Evolutionary conservation across 257 asterid genomes (phyloP).

Genomic region (Fraxinus excelsior): DNA sequence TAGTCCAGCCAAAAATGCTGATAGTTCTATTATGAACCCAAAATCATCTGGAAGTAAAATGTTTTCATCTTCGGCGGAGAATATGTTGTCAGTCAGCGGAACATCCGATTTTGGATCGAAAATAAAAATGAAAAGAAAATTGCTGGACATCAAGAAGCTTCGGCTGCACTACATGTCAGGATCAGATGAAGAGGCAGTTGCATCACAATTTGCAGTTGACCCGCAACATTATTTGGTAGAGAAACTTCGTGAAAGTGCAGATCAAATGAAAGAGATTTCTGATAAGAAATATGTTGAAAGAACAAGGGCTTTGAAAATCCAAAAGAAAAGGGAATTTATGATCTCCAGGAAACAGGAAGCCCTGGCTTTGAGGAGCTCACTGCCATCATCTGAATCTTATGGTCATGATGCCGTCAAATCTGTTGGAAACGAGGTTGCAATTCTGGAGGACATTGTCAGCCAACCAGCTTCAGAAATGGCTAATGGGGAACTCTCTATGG

Average conservation of each 20-base stretch:
- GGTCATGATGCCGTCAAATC: slow-evolving; percentile 29
- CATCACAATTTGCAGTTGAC: slow-evolving; percentile 35
- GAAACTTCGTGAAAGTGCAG: slow-evolving; percentile 24
- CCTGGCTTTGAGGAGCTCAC: slow-evolving; percentile 30
- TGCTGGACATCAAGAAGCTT: slow-evolving; percentile 36
- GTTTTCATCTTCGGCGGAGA: slow-evolving; percentile 56
- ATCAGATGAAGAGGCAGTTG: slow-evolving; percentile 44
- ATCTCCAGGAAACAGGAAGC: slow-evolving; percentile 35
- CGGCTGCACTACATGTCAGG: slow-evolving; percentile 26
- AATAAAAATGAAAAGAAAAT: slow-evolving; percentile 40
- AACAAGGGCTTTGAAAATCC: slow-evolving; percentile 33
- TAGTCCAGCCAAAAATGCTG: slow-evolving; percentile 22
- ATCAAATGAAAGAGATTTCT: slow-evolving; percentile 29
- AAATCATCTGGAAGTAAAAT: slow-evolving; percentile 46
- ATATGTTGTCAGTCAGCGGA: slow-evolving; percentile 34
- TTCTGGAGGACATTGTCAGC: slow-evolving; percentile 27
- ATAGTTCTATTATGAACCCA: slow-evolving; percentile 32
- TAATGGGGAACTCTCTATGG: slow-evolving; percentile 36
- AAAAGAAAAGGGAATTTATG: slow-evolving; percentile 32
- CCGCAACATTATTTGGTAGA: slow-evolving; percentile 28
- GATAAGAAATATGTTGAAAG: slow-evolving; percentile 29
- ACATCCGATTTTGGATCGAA: slow-evolving; percentile 39
- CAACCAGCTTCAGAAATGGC: slow-evolving; percentile 39
- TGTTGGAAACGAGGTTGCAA: slow-evolving; percentile 30
- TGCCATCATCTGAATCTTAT: slow-evolving; percentile 33